These are phyloP conservation scores for Hamamelis virginiana DNA, from an alignment of 164 flowering plant genomes.

Conservation along the genomic window DNA sequence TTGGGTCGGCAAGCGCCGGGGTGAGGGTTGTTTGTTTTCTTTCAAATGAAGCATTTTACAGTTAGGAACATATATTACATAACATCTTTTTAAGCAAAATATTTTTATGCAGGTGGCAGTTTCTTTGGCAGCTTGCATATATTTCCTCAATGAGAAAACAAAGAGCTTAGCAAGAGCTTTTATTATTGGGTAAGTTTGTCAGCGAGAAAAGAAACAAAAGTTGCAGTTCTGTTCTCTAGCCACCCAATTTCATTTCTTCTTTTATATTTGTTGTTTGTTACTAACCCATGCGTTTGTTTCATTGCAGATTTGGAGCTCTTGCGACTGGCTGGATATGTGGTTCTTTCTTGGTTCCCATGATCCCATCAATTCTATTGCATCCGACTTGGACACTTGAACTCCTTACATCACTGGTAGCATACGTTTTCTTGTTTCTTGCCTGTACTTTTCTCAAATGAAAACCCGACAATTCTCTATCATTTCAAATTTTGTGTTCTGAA, in stretches of 20 bases:
- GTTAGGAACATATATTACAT: too few relatives aligned
- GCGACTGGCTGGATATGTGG: conserved; percentile 87
- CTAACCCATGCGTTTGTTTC: background rate
- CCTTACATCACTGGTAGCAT: conserved; percentile 76
- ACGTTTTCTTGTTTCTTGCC: conserved; percentile 67
- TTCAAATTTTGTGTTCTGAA: too few relatives aligned
- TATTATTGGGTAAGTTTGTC: conserved; percentile 62
- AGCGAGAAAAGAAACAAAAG: background rate
- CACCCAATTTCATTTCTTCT: background rate
- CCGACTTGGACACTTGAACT: conserved; percentile 95
- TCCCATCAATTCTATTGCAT: conserved; percentile 60
- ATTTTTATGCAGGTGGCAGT: conserved; percentile 69
- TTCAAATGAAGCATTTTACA: too few relatives aligned
- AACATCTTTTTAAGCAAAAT: background rate
- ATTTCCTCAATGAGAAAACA: conserved; percentile 90
- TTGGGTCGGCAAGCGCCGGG: too few relatives aligned
- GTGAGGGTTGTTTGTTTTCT: too few relatives aligned
- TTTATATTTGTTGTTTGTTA: background rate
- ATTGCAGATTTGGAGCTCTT: conserved; percentile 73
- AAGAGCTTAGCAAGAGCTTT: conserved; percentile 78
- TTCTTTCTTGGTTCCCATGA: conserved; percentile 62
- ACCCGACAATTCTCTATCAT: background rate
- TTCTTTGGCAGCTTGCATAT: conserved; percentile 86
- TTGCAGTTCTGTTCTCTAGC: background rate
- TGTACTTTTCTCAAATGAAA: conserved; percentile 88